phyloP scores from a whole-genome alignment of 2,329 filamentous ascomycete genomes.

The Ceratocystis variospora region DNA sequence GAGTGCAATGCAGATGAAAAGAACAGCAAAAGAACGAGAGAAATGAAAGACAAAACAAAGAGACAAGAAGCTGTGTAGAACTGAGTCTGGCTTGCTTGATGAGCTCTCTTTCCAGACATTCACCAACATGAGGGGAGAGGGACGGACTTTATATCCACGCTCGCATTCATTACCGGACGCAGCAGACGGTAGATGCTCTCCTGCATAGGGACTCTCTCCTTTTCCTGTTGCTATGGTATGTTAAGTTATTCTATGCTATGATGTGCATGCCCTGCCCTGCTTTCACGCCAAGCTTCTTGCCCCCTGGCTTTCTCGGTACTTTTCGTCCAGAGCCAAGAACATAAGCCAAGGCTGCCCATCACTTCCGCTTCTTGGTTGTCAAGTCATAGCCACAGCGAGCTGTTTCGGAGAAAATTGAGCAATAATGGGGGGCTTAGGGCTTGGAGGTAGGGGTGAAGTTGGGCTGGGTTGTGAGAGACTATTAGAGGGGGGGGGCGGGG shows the following conservation, averaged over 20 bases:
- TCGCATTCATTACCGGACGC: no score
- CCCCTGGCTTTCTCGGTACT: neutral
- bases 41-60: neutral
- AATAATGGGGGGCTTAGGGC: neutral
- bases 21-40: neutral
- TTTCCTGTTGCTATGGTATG: no score
- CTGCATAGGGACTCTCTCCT: no score
- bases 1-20: neutral
- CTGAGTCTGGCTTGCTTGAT: neutral
- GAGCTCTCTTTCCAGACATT: no score
- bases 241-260: no score
- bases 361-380: neutral
- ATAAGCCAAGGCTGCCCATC: neutral
- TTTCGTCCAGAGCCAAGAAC: neutral
- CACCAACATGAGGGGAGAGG: no score
- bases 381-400: neutral
- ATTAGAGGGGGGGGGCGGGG: no score
- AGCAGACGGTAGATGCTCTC: no score
- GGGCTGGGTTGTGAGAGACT: no score
- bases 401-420: neutral
- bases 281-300: no score
- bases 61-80: neutral
- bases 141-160: no score
- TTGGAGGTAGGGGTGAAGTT: neutral
- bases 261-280: no score